Percentiles rank a stretch among this genome's conserved stretches.
These are phyloP conservation scores for Penicillium malachiteum DNA, from an alignment of 495 filamentous ascomycete genomes.

Conservation along the genomic window DNA sequence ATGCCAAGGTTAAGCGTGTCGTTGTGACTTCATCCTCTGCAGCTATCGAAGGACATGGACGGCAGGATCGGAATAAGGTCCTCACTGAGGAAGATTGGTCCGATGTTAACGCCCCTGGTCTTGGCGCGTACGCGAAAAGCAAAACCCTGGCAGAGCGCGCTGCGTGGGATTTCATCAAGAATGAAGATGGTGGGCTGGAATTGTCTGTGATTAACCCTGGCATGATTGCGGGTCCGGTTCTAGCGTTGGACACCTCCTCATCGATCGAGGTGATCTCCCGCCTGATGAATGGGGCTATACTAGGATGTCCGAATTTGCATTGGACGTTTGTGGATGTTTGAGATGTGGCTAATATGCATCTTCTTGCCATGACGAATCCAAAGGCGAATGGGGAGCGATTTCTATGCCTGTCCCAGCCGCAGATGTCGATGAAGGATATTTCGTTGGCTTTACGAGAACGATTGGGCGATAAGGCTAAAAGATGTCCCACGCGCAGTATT, in stretches of 20 bases:
- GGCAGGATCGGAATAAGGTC: neutral
- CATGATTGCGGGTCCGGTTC: constrained; percentile 7
- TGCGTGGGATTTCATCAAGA: constrained; percentile 12
- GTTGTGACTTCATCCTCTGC: constrained; percentile 11
- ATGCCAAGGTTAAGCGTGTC: constrained; percentile 8
- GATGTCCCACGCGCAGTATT: constrained; percentile 4
- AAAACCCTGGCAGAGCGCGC: constrained; percentile 11
- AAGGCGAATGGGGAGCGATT: constrained; percentile 12
- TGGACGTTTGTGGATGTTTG: constrained; percentile 11
- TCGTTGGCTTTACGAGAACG: constrained; percentile 4
- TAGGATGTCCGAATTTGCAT: constrained; percentile 8
- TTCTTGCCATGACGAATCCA: constrained; percentile 11
- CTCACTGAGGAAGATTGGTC: constrained; percentile 14
- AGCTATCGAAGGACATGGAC: constrained; percentile 4
- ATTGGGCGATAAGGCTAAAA: constrained; percentile 6
- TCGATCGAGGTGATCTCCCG: constrained; percentile 10
- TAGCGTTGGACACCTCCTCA: constrained; percentile 3
- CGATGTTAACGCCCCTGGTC: neutral
- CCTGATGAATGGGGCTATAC: constrained; percentile 6
- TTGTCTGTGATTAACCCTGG: constrained; percentile 7
- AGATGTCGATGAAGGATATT: constrained; percentile 2
- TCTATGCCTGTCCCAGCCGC: constrained; percentile 6
- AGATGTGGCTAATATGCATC: constrained; percentile 12
- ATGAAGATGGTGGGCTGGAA: constrained; percentile 8
- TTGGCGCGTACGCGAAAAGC: constrained; percentile 11